Percentiles rank a stretch among this genome's conserved stretches.
These are phyloP conservation scores for Starmerella kuoi DNA, from an alignment of 805 yeast species.

Conservation along the genomic window DNA sequence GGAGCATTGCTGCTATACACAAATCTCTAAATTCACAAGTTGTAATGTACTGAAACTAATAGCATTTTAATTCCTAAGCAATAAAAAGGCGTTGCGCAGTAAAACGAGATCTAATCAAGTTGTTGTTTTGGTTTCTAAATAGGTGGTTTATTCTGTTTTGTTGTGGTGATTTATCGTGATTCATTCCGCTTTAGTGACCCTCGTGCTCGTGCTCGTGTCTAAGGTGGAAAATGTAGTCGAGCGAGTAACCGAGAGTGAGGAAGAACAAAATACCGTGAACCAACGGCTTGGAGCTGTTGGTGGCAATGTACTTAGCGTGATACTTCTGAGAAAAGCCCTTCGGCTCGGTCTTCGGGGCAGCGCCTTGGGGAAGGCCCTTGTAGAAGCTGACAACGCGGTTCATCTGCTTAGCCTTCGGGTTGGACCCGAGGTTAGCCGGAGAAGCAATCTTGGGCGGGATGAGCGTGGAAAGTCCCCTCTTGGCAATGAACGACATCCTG, in stretches of 20 bases:
- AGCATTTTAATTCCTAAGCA: too few species aligned
- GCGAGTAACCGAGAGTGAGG: conserved; percentile 68
- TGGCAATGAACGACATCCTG: conserved; percentile 68
- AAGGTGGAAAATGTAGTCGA: conserved; percentile 86
- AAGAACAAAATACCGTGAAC: conserved; percentile 61
- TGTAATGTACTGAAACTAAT: too few species aligned
- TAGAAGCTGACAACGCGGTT: conserved; percentile 89
- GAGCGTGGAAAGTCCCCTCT: conserved; percentile 88
- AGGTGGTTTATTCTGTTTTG: too few species aligned
- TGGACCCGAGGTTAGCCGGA: conserved; percentile 83
- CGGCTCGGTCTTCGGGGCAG: conserved; percentile 65
- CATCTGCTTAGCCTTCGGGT: conserved; percentile 95
- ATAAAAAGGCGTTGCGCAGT: too few species aligned
- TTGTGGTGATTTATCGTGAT: too few species aligned
- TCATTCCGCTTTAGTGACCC: conserved; percentile 3
- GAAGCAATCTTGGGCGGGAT: conserved; percentile 99
- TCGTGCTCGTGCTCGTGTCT: conserved; percentile 25
- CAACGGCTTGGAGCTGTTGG: conserved; percentile 27
- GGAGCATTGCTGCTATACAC: too few species aligned
- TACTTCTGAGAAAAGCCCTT: conserved; percentile 36
- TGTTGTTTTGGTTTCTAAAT: too few species aligned
- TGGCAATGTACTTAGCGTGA: conserved; percentile 56
- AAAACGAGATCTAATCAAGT: too few species aligned
- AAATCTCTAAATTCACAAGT: too few species aligned
- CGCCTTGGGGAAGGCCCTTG: conserved; percentile 90